Conservation (phyloP, 352 stramenopile species). For the Thalassiosira gravida region DNA sequence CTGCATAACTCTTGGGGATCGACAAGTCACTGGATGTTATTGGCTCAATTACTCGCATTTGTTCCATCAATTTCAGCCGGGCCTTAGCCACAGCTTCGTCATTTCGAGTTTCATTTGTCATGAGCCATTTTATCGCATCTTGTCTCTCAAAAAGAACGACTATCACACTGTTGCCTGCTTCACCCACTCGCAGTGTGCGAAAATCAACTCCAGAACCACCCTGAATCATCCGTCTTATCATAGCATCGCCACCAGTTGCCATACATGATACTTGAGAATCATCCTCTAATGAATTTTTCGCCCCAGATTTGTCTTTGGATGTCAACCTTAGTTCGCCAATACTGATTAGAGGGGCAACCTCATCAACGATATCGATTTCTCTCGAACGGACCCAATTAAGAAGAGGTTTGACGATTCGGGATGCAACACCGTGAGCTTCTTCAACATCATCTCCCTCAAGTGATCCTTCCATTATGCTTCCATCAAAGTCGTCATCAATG, state of each 20-base stretch:
- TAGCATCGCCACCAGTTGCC: constrained; percentile 62
- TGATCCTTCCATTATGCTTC: constrained; percentile 64
- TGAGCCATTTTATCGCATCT: constrained; percentile 78
- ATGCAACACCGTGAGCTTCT: constrained; percentile 68
- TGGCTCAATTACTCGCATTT: constrained; percentile 76
- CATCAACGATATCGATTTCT: constrained; percentile 71
- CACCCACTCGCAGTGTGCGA: constrained; percentile 76
- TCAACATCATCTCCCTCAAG: constrained; percentile 62
- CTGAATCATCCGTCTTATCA: constrained; percentile 81
- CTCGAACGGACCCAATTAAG: constrained; percentile 75
- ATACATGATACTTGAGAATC: constrained; percentile 56
- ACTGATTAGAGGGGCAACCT: constrained; percentile 60
- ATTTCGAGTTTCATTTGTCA: constrained; percentile 59
- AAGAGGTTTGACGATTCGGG: constrained; percentile 71
- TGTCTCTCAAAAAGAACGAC: constrained; percentile 82
- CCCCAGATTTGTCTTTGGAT: constrained; percentile 23
- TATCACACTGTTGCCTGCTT: constrained; percentile 81
- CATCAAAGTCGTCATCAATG: constrained; percentile 62
- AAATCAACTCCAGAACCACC: constrained; percentile 82
- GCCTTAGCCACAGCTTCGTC: constrained; percentile 65
- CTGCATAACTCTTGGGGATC: constrained; percentile 63
- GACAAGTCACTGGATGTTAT: constrained; percentile 63
- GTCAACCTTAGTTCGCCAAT: constrained; percentile 17
- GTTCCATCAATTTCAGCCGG: constrained; percentile 73
- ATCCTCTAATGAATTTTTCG: constrained; percentile 46